Evolutionary conservation across 2,329 filamentous ascomycete genomes (phyloP).

Genomic region (Monosporascus sp.): DNA sequence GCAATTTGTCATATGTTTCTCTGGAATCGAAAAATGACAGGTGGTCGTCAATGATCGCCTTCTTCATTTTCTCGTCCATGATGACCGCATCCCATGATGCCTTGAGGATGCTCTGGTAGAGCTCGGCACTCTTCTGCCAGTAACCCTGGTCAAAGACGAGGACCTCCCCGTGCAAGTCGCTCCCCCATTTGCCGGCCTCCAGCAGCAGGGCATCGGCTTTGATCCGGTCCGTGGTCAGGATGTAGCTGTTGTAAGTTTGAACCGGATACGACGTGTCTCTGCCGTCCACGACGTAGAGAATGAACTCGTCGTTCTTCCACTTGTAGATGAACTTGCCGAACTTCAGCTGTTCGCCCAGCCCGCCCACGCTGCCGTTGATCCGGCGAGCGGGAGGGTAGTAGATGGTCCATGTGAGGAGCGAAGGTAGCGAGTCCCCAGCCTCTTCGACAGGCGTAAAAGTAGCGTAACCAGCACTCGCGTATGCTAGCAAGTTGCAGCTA

Average conservation of each 20-base stretch:
- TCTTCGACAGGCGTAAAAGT: conserved; percentile 25
- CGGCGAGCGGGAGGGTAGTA: conserved; percentile 37
- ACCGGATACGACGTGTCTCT: conserved; percentile 31
- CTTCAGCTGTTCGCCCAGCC: conserved; percentile 24
- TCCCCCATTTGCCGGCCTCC: conserved; percentile 48
- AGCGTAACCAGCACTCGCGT: conserved; percentile 35
- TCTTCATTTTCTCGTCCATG: conserved; percentile 60
- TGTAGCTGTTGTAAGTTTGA: conserved; percentile 30
- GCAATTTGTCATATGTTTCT: conserved; percentile 53
- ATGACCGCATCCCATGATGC: conserved; percentile 63
- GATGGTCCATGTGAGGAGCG: conserved; percentile 32
- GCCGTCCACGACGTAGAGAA: conserved; percentile 37
- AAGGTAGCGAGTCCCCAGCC: conserved; percentile 22
- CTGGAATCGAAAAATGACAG: conserved; percentile 57
- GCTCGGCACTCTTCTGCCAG: conserved; percentile 58
- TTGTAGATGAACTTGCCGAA: conserved; percentile 39
- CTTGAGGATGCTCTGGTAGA: conserved; percentile 52
- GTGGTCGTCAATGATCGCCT: conserved; percentile 57
- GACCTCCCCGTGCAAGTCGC: conserved; percentile 56
- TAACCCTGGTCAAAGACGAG: conserved; percentile 60
- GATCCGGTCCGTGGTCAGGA: conserved; percentile 28
- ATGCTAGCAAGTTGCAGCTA: conserved; percentile 35
- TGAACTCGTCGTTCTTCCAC: conserved; percentile 37
- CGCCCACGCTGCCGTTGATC: conserved; percentile 33
- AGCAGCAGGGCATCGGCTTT: conserved; percentile 47